Percentiles rank a stretch among this genome's conserved stretches.
Evolutionary conservation across 2,329 filamentous ascomycete genomes (phyloP).

Genomic region (Verticillium longisporum): DNA sequence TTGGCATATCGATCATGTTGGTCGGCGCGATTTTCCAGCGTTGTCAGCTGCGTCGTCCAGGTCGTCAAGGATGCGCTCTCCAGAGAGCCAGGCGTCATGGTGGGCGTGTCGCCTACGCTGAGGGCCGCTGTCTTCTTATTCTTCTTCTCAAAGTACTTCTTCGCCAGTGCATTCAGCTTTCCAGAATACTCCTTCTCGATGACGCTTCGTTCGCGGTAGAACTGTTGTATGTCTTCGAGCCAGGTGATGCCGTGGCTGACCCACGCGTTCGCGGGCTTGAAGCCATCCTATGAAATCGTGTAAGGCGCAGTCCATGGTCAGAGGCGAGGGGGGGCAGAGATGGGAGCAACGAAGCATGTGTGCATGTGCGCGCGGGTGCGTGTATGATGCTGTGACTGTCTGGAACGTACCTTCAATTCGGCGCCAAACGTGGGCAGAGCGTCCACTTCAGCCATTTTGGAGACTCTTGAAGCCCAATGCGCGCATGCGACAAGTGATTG

Average conservation of each 20-base stretch:
- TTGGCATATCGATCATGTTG: constrained; percentile 84
- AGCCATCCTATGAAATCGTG: constrained; percentile 65
- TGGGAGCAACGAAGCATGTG: not conserved
- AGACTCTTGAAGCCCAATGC: constrained; percentile 6
- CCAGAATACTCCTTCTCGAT: constrained; percentile 97
- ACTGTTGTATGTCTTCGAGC: constrained; percentile 95
- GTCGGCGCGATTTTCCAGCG: constrained; percentile 77
- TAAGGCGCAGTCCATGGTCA: constrained; percentile 2
- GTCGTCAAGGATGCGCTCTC: constrained; percentile 96
- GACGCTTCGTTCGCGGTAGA: constrained; percentile 87
- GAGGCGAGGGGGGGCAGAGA: not conserved
- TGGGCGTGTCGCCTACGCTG: constrained; percentile 89
- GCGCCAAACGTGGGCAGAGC: constrained; percentile 81
- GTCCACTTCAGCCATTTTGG: constrained; percentile 73
- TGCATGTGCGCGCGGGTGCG: no score
- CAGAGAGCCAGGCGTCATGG: constrained; percentile 88
- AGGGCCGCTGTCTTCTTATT: constrained; percentile 78
- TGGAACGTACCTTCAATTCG: constrained; percentile 72
- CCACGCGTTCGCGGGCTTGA: constrained; percentile 92
- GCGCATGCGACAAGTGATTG: constrained; percentile 13
- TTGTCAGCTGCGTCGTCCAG: constrained; percentile 89
- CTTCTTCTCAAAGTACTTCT: constrained; percentile 98
- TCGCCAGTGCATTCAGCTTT: constrained; percentile 80
- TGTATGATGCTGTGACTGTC: not conserved
- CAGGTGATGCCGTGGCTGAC: constrained; percentile 82